phyloP scores from a whole-genome alignment of 148 eudicot species.

The Pharnaceum exiguum region DNA sequence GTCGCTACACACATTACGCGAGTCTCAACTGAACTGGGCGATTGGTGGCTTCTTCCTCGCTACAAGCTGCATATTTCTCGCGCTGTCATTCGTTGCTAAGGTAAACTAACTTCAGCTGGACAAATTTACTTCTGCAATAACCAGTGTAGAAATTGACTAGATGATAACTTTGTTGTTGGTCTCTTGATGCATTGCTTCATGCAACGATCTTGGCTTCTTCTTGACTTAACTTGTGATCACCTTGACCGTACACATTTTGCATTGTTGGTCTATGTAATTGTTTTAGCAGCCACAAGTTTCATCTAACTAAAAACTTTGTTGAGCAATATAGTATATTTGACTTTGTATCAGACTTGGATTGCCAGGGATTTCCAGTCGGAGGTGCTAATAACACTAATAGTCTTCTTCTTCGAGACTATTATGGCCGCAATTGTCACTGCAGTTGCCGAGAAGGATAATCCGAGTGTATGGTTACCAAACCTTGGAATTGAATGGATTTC shows the following conservation, averaged over 20 bases:
- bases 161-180: too few relatives aligned
- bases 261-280: too few relatives aligned
- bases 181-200: too few relatives aligned
- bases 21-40: slow-evolving; percentile 46
- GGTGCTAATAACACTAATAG: slow-evolving; percentile 24
- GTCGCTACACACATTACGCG: slow-evolving; percentile 20
- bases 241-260: too few relatives aligned
- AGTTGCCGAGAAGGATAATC: slow-evolving; percentile 20
- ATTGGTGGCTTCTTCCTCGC: slow-evolving; percentile 65
- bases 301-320: too few relatives aligned
- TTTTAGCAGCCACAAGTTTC: too few relatives aligned
- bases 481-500: slow-evolving; percentile 17
- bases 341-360: slow-evolving; percentile 32
- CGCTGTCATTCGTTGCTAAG: too few relatives aligned
- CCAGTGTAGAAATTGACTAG: too few relatives aligned
- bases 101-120: slow-evolving; percentile 48
- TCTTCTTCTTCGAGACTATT: slow-evolving; percentile 19
- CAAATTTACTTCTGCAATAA: slow-evolving; percentile 41
- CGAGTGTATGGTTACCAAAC: slow-evolving; percentile 25
- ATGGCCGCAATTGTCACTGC: slow-evolving; percentile 23
- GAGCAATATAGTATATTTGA: too few relatives aligned
- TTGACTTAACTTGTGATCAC: too few relatives aligned
- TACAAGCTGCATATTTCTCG: too few relatives aligned
- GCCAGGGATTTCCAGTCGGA: slow-evolving; percentile 33
- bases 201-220: too few relatives aligned